phyloP scores from a whole-genome alignment of 2,329 filamentous ascomycete genomes.

The Alternaria longipes region DNA sequence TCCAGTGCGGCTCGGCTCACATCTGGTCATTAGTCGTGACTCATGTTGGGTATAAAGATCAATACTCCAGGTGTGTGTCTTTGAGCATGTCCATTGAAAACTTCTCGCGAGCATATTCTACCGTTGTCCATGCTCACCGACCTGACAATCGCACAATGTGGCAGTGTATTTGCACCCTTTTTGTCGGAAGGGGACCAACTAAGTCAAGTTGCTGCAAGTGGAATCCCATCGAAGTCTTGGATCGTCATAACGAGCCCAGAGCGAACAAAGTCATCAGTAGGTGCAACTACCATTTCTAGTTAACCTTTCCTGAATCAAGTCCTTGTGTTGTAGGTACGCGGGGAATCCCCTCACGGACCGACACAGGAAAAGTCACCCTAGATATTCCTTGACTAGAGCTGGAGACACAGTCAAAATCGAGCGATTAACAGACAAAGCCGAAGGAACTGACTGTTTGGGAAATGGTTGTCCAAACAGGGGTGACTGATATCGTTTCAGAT shows the following conservation, averaged over 20 bases:
- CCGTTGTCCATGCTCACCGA: background rate
- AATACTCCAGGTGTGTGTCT: background rate
- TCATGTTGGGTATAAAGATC: background rate
- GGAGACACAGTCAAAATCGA: background rate
- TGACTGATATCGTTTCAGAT: background rate
- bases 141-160: background rate
- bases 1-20: no score
- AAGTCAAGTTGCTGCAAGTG: background rate
- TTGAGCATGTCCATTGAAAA: background rate
- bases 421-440: background rate
- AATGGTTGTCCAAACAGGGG: background rate
- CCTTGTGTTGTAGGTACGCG: background rate
- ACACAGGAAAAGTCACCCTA: background rate
- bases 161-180: slow-evolving; percentile 1
- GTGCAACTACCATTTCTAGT: background rate
- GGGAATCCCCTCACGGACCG: no score
- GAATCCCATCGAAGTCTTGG: background rate
- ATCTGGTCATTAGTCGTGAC: background rate
- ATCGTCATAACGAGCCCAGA: background rate
- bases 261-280: background rate
- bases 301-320: background rate
- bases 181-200: background rate
- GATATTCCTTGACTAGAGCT: background rate
- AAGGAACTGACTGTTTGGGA: background rate
- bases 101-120: background rate